phyloP scores from a whole-genome alignment of 1,139 yeast species.

The Suhomyces anneliseae region DNA sequence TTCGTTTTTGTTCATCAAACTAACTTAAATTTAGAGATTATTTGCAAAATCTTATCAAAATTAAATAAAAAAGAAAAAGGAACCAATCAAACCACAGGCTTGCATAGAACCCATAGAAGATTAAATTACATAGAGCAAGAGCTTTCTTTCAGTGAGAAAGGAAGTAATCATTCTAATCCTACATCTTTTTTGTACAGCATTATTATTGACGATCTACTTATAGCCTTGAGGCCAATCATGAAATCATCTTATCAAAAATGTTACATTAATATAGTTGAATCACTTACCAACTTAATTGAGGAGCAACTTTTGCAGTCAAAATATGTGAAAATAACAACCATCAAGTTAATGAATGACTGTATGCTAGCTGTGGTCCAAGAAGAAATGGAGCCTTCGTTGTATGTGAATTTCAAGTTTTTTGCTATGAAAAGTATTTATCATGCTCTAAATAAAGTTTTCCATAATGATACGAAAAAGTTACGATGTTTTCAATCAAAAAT shows the following conservation, averaged over 20 bases:
- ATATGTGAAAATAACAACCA: background rate
- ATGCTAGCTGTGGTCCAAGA: background rate
- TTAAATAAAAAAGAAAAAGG: no score
- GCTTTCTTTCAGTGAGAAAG: background rate
- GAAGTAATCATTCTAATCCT: no score
- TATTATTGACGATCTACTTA: background rate
- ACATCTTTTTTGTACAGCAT: background rate
- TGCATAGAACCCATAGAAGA: no score
- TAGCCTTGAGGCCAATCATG: background rate
- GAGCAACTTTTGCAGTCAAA: background rate
- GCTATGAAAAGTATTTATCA: constrained; percentile 1
- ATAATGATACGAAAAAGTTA: background rate
- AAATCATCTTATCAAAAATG: background rate
- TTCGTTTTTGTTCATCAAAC: no score
- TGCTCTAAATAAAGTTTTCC: background rate
- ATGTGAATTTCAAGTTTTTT: background rate
- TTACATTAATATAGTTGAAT: background rate
- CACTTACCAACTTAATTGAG: background rate
- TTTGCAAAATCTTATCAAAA: no score
- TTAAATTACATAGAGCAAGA: no score
- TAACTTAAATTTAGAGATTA: no score
- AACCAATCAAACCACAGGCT: no score
- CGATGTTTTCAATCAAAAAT: background rate
- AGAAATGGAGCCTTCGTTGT: background rate
- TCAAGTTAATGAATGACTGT: constrained; percentile 2